Conservation (phyloP, 768 basidiomycete genomes). For the Gymnopilus dilepis region DNA sequence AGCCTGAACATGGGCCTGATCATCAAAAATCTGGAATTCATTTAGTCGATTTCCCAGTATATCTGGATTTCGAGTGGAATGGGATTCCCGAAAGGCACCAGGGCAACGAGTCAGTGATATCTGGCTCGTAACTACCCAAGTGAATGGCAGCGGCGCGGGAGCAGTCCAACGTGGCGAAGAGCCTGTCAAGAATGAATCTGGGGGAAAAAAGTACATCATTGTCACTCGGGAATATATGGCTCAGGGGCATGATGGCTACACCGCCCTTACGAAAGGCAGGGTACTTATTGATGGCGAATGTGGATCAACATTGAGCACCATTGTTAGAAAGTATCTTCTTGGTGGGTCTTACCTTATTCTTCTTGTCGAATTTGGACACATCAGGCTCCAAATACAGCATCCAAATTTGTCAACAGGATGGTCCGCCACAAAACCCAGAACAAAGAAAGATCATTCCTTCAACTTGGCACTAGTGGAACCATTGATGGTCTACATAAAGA, state of each 20-base stretch:
- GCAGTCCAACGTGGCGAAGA: conserved; percentile 50
- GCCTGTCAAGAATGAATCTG: conserved; percentile 55
- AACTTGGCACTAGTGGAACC: conserved; percentile 41
- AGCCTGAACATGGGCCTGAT: background rate
- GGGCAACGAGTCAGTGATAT: conserved; percentile 78
- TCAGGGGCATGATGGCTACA: conserved; percentile 83
- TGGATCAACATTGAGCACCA: conserved; percentile 76
- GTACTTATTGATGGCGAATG: conserved; percentile 85
- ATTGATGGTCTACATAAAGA: conserved; percentile 20
- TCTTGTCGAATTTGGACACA: background rate
- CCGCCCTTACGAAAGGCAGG: conserved; percentile 63
- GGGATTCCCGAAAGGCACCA: conserved; percentile 81
- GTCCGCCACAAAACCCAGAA: conserved; percentile 40
- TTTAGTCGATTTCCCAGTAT: conserved; percentile 90
- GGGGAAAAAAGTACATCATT: conserved; percentile 70
- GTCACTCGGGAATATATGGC: conserved; percentile 91
- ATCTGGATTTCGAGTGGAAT: conserved; percentile 82
- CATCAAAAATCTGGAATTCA: too few relatives aligned
- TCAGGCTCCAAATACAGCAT: conserved; percentile 50
- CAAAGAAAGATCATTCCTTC: conserved; percentile 41
- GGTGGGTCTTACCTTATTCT: conserved; percentile 46
- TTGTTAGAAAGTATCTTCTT: conserved; percentile 85
- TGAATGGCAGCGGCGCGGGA: too few relatives aligned
- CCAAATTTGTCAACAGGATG: conserved; percentile 75
- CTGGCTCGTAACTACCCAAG: conserved; percentile 66